phyloP scores from a whole-genome alignment of 2,329 filamentous ascomycete genomes.

The Chalaropsis thielavioides region DNA sequence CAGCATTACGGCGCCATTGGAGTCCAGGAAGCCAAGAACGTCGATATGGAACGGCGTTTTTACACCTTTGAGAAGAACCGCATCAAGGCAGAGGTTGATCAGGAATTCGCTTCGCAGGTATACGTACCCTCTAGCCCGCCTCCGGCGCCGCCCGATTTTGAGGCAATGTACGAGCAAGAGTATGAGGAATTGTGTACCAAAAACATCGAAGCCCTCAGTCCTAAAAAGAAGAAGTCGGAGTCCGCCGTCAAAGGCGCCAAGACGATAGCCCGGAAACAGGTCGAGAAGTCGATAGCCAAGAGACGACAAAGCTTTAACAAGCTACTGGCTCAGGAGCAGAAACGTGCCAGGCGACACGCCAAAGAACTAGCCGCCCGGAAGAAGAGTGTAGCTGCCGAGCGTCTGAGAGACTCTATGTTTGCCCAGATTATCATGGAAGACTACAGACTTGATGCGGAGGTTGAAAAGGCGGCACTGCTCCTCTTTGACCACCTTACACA shows the following conservation, averaged over 20 bases:
- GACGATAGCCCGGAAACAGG: neutral
- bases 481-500: neutral
- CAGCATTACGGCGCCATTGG: conserved; percentile 3
- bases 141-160: neutral
- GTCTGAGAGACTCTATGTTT: neutral
- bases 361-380: neutral
- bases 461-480: conserved; percentile 30
- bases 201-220: neutral
- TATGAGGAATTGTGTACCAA: neutral
- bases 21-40: neutral
- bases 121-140: neutral
- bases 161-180: neutral
- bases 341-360: neutral
- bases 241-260: neutral
- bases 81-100: neutral
- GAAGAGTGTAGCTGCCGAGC: neutral
- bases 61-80: neutral
- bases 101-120: neutral
- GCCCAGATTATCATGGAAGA: conserved; percentile 10
- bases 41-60: neutral
- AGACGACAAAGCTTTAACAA: neutral
- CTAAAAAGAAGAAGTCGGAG: neutral
- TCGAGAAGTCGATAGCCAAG: neutral
- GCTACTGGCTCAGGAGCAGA: neutral
- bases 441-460: conserved; percentile 21